Base-by-base conservation (phyloP, 1,139 yeast species). In the Meyerozyma elateridarum region DNA sequence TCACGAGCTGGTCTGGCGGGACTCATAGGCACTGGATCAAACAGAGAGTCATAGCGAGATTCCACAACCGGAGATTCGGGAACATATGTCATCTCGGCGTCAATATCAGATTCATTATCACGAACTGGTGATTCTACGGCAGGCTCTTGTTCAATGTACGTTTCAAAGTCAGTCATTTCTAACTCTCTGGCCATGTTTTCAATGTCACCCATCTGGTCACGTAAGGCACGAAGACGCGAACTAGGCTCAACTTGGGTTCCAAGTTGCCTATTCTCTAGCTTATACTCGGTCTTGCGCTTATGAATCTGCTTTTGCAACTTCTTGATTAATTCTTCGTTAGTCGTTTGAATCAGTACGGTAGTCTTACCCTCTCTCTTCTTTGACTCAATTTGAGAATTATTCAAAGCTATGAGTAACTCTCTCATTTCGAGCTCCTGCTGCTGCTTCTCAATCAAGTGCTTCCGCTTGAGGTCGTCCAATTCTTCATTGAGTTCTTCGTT, bases 361-460 rank as follows among this genome's bases (percentile, higher is more conserved):
- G 73, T 56, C 37, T 69, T 65, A 37, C 70, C 57, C 39, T 56
- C 47, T 38, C 61, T 44, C 20, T 34, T 38, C 22, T 28, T 37
- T 31, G 61, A 41, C 34, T 52, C 57, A 32, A 62, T 45, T 31
- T 60, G 55, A 5, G 66, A 63, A 32, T 50, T 50, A 40, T 73
- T 73, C 32, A 87, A 59, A 66, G 84, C 71, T 34, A 89, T 70
- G 36, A 85, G 64, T 55, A 91, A 72, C 53, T 89, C 96, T 37
- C 97, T 72, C 71, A 85, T 77, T 56, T 89, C 96, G 19, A 84
- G 65, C 51, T 89, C 97, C 48, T 83, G 93, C 42, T 82, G 81
- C 51, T 88, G 96, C 46, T 85, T 80, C 43, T 85, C 95, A 12
- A 73, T 53, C 30, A 85, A 65, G 46, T 85, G 83, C 45, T 76